These are phyloP conservation scores for Dendrobium catenatum DNA, from an alignment of 106 monocot genomes.

Conservation along the genomic window DNA sequence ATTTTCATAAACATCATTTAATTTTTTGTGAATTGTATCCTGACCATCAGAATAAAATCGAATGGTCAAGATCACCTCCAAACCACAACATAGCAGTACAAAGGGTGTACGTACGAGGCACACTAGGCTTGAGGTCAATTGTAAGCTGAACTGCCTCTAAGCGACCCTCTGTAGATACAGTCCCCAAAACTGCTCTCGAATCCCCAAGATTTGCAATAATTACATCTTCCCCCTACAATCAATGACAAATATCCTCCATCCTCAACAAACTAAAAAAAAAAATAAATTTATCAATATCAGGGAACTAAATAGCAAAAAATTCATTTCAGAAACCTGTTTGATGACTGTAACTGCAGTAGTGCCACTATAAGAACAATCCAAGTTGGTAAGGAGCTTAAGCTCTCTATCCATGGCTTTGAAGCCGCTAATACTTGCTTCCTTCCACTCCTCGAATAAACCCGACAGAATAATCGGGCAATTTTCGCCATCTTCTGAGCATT, in stretches of 20 bases:
- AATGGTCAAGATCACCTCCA: too few species aligned
- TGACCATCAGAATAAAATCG: too few species aligned
- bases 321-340: slow-evolving; percentile 34
- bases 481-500: not conserved
- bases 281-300: slow-evolving; percentile 1
- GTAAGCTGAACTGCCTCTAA: slow-evolving; percentile 65
- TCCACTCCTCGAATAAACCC: slow-evolving; percentile 73
- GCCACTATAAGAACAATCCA: slow-evolving; percentile 66
- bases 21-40: too few species aligned
- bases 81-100: not conserved
- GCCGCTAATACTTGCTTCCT: slow-evolving; percentile 52
- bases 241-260: not conserved
- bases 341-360: slow-evolving; percentile 75
- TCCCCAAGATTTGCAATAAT: slow-evolving; percentile 86
- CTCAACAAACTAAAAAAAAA: not conserved
- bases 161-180: slow-evolving; percentile 37
- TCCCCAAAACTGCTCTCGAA: slow-evolving; percentile 71
- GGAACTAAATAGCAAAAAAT: not conserved
- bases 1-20: too few species aligned
- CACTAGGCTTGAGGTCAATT: slow-evolving; percentile 62
- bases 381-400: slow-evolving; percentile 21
- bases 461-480: slow-evolving; percentile 26
- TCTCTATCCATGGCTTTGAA: slow-evolving; percentile 84
- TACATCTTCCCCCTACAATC: slow-evolving; percentile 58
- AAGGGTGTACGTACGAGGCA: slow-evolving; percentile 41